Evolutionary conservation across 768 basidiomycete genomes (phyloP).

Genomic region (Russula earlei): DNA sequence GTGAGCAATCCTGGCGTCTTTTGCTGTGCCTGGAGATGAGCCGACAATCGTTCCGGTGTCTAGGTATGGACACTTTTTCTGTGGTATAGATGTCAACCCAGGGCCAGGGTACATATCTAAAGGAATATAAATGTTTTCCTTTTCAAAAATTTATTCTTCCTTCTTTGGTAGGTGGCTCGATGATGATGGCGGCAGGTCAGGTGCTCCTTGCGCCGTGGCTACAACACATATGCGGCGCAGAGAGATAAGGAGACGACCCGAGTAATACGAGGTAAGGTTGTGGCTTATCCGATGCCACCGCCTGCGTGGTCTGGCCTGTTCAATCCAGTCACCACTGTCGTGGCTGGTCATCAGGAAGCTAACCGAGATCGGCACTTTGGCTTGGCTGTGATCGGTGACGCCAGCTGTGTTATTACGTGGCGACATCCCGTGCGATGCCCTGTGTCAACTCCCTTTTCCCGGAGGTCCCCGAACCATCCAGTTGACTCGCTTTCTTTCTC

Average conservation of each 20-base stretch:
- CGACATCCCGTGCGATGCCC: neutral
- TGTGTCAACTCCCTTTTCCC: neutral
- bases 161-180: neutral
- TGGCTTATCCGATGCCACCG: neutral
- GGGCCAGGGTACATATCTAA: slow-evolving; percentile 6
- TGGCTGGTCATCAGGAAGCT: neutral
- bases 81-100: slow-evolving; percentile 1
- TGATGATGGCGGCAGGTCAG: no score
- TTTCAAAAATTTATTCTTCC: no score
- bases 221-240: neutral
- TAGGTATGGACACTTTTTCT: neutral
- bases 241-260: neutral
- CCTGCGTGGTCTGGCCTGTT: neutral
- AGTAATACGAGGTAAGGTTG: neutral
- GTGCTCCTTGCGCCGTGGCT: neutral
- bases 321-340: no score
- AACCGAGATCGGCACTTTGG: neutral
- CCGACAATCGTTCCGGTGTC: neutral
- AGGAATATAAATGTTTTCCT: no score
- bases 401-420: slow-evolving; percentile 7
- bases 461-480: neutral
- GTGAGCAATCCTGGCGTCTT: neutral
- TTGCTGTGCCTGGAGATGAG: neutral
- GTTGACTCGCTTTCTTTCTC: neutral
- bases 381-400: neutral